These are phyloP conservation scores for Cryptococcus hybrid DNA, from an alignment of 1,284 basidiomycete species.

Conservation along the genomic window DNA sequence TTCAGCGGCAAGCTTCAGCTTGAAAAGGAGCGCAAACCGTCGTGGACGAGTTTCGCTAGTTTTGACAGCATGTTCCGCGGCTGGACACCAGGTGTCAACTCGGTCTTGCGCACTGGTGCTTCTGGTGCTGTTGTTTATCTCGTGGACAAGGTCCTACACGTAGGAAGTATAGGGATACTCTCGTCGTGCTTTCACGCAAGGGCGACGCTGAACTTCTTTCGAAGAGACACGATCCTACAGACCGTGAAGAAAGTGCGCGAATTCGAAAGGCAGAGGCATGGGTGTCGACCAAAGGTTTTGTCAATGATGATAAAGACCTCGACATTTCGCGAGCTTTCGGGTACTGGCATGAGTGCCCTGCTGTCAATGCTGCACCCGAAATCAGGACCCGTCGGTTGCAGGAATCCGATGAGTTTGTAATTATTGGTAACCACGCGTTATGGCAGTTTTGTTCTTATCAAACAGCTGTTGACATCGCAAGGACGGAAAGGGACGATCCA, in stretches of 20 bases:
- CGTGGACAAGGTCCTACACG: slow-evolving; percentile 73
- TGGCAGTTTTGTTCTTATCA: slow-evolving; percentile 97
- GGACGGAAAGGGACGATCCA: slow-evolving; percentile 78
- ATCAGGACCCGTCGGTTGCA: slow-evolving; percentile 68
- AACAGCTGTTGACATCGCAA: slow-evolving; percentile 94
- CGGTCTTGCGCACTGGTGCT: slow-evolving; percentile 67
- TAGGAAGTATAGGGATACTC: slow-evolving; percentile 84
- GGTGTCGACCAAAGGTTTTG: slow-evolving; percentile 89
- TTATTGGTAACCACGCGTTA: slow-evolving; percentile 87
- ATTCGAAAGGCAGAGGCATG: slow-evolving; percentile 93
- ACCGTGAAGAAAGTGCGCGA: slow-evolving; percentile 76
- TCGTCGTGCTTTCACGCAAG: slow-evolving; percentile 82
- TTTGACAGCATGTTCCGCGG: slow-evolving; percentile 23
- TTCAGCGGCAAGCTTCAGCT: slow-evolving; percentile 36
- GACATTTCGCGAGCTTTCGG: slow-evolving; percentile 92
- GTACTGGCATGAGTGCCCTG: slow-evolving; percentile 85
- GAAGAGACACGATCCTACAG: slow-evolving; percentile 85
- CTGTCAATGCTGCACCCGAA: slow-evolving; percentile 86
- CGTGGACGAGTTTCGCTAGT: slow-evolving; percentile 56
- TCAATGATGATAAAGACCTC: slow-evolving; percentile 78
- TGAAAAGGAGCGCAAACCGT: slow-evolving; percentile 61
- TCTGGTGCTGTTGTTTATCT: slow-evolving; percentile 88
- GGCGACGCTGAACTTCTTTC: slow-evolving; percentile 77
- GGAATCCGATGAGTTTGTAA: slow-evolving; percentile 93
- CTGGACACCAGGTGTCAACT: slow-evolving; percentile 49